These are phyloP conservation scores for Zygosaccharomyces kombuchaensis DNA, from an alignment of 805 yeast genomes.

Conservation along the genomic window DNA sequence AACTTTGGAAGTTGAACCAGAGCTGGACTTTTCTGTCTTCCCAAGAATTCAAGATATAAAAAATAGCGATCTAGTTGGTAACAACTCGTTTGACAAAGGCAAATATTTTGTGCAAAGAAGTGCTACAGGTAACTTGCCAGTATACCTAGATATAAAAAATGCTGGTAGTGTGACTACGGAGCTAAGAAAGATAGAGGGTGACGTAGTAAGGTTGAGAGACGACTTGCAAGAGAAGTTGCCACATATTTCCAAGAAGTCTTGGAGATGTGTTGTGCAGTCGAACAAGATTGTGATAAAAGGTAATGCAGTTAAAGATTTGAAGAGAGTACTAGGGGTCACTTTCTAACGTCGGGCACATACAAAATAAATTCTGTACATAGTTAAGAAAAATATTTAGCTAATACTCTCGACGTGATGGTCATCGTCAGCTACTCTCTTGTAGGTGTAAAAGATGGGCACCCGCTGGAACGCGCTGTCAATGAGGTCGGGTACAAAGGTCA, in stretches of 20 bases:
- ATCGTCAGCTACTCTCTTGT: constrained; percentile 11
- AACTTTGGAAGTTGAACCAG: not conserved
- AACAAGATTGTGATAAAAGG: constrained; percentile 53
- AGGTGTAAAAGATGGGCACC: constrained; percentile 32
- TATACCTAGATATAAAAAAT: constrained; percentile 59
- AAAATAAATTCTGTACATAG: constrained; percentile 14
- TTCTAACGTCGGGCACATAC: constrained; percentile 9
- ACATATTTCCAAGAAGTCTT: constrained; percentile 42
- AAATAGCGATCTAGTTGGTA: constrained; percentile 29
- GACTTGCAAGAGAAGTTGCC: constrained; percentile 56
- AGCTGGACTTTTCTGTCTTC: constrained; percentile 11
- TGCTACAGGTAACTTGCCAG: constrained; percentile 69
- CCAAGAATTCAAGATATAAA: constrained; percentile 34
- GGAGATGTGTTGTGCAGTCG: constrained; percentile 48
- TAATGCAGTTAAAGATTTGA: constrained; percentile 38
- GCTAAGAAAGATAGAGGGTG: constrained; percentile 66
- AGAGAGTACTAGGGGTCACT: constrained; percentile 22
- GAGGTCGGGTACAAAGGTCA: constrained; percentile 15
- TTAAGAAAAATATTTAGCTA: constrained; percentile 3
- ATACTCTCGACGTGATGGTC: not conserved
- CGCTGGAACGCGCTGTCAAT: constrained; percentile 22
- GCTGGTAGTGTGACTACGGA: constrained; percentile 68
- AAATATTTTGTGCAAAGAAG: constrained; percentile 44
- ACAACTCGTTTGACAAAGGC: constrained; percentile 25
- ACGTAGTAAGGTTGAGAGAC: constrained; percentile 56